Percentiles rank a stretch among this genome's conserved stretches.
Conservation (phyloP, 2,329 filamentous ascomycete species). For the Huntiella moniliformis region DNA sequence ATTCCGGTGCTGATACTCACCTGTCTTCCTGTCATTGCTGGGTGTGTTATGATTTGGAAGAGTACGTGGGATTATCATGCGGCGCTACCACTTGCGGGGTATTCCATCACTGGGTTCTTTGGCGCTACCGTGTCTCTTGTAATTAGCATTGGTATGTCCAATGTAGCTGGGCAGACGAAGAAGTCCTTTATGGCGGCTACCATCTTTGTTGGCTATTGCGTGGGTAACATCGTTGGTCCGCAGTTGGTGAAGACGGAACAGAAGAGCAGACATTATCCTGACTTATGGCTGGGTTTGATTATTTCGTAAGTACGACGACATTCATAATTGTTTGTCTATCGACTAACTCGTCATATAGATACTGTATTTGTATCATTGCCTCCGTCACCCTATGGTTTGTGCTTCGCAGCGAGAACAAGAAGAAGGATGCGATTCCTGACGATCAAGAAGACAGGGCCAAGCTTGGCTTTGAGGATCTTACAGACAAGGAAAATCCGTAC, state of each 20-base stretch:
- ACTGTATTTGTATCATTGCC: conserved; percentile 46
- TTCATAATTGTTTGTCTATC: too few relatives aligned
- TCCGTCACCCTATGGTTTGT: conserved; percentile 38
- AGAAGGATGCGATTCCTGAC: conserved; percentile 26
- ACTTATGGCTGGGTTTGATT: conserved; percentile 51
- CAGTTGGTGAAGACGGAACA: conserved; percentile 51
- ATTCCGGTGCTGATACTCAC: conserved; percentile 45
- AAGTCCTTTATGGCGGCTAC: conserved; percentile 59
- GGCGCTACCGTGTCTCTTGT: conserved; percentile 46
- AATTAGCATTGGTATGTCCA: conserved; percentile 37
- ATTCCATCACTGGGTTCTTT: conserved; percentile 55
- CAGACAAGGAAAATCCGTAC: conserved; percentile 48
- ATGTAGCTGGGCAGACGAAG: conserved; percentile 60
- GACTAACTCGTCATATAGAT: conserved; percentile 24
- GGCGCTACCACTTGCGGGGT: conserved; percentile 48
- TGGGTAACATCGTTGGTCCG: conserved; percentile 56
- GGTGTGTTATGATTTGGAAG: conserved; percentile 59
- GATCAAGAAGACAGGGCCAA: conserved; percentile 40
- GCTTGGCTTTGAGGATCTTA: conserved; percentile 47
- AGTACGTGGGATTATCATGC: conserved; percentile 44
- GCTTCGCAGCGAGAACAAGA: conserved; percentile 38
- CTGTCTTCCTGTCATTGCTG: conserved; percentile 56
- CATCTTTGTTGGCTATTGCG: conserved; percentile 58
- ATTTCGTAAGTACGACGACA: conserved; percentile 24
- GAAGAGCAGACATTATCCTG: conserved; percentile 47